A percentile compares a stretch with the other conserved stretches of the same genome.
These are phyloP conservation scores for Amanita inopinata DNA, from an alignment of 768 basidiomycete genomes.

Conservation along the genomic window DNA sequence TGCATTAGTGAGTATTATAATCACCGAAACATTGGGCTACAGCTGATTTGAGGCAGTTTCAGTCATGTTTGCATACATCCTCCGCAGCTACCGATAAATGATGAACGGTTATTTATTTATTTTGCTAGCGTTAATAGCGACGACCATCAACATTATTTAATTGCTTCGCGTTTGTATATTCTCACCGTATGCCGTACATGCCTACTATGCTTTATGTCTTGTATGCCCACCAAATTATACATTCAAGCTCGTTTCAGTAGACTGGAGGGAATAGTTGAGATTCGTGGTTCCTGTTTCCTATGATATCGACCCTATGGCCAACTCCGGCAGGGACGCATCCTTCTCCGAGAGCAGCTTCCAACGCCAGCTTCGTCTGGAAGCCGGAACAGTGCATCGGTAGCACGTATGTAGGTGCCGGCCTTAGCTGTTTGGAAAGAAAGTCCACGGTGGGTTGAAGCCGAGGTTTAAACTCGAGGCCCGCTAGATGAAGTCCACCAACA, in stretches of 20 bases:
- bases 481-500: constrained; percentile 80
- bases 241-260: constrained; percentile 13
- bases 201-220: constrained; percentile 3
- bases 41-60: constrained; percentile 4
- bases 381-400: constrained; percentile 85
- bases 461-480: constrained; percentile 49
- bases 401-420: constrained; percentile 58
- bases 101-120: not conserved
- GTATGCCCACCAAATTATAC: constrained; percentile 7
- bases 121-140: no score
- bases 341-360: constrained; percentile 62
- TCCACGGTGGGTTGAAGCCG: constrained; percentile 64
- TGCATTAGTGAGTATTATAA: constrained; percentile 8
- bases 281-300: constrained; percentile 37
- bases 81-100: constrained; percentile 1
- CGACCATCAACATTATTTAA: no score
- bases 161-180: no score
- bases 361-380: constrained; percentile 62
- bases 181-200: not conserved
- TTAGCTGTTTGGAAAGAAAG: constrained; percentile 52
- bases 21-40: no score
- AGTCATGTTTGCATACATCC: constrained; percentile 2
- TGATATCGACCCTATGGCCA: constrained; percentile 53
- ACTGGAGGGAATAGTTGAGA: constrained; percentile 23
- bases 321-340: constrained; percentile 73